Base-by-base conservation (phyloP, 2,329 filamentous ascomycete species). In the Zymoseptoria crescenta region DNA sequence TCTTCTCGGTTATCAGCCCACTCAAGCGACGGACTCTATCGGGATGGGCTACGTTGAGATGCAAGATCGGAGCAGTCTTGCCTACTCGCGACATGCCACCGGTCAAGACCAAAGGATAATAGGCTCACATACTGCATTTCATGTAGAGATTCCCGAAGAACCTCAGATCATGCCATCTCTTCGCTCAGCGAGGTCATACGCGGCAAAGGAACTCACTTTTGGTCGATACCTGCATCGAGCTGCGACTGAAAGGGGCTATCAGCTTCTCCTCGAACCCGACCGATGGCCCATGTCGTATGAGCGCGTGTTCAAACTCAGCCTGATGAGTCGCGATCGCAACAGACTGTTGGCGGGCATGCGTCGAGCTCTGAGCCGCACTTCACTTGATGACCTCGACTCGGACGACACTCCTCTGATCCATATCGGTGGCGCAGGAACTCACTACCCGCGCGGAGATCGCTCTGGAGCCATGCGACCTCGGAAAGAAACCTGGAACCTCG, bases 211-310 rank as follows among this genome's bases (percentile, higher is more conserved):
- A 70, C 75, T 78, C 1, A 85, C 81, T 0, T 92, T 95, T 65
- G 84, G 85, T 9, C 83, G 88, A 7, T 81, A 87, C 4, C 76
- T 95, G 4, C 87, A 89, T 54, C 83, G 89, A 49, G 79, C 79
- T 56, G 79, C 84, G 2, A 65, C 86, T 0, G 88, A 95, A 72
- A 74, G 78, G 21, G 88, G 80, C 0, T 82, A 85, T 58, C 74
- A 77, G 2, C 73, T 92, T 1, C 77, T 89, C 2, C 70, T 56
- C 52, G 78, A 63, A 79, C 82, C 53, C 77, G 81, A 0, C 59
- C 71, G 45, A 60, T 68, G 28, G 55, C 63, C 64, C 1, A 53
- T 59, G 1, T 63, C 60, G 4, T 69, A 60, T 41, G 62, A 69
- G 9, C 59, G 66, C 13, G 64, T 69, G 6, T 71, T 70, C 59